Evolutionary conservation across 2,329 filamentous ascomycete species (phyloP), one percentile per base, ranked within the genome.

Genomic region (Curvularia hawaiiensis): DNA sequence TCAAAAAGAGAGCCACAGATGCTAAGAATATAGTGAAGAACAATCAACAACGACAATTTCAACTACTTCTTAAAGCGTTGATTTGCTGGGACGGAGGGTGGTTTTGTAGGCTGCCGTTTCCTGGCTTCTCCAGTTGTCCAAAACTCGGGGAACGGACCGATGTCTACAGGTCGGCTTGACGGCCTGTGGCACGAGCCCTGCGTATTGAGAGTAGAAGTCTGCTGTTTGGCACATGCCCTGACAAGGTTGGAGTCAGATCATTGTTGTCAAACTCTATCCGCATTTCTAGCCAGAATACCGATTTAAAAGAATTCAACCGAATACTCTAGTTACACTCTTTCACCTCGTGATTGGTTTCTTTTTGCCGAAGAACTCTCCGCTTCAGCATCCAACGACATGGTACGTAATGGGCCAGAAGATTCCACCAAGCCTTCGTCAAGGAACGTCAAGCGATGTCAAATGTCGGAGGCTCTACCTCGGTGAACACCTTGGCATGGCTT

Each of bases 401-500:
- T 24, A 9, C 39, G 11, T 20, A 22, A 43, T 3, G 18, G 41
- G 41, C 31, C 20, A 45, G 40, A 45, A 31, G n/a, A 40, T 45
- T 55, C 47, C 41, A 46, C 14, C 26, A 20, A 22, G 14, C 39
- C 16, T n/a, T 45, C 22, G n/a, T 40, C 10, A 31, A 35, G 31
- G 35, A 33, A 22, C 52, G 45, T 45, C 35, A 49, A 31, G 45
- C 49, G 40, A n/a, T 28, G 38, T 40, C 39, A 18, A 24, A 52
- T 10, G 38, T 35, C 24, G 39, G 50, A 51, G 53, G 47, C 53
- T 44, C 53, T 55, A 51, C 53, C 47, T 55, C 47, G 53, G 53
- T 22, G 40, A 40, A 20, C 26, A 30, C 22, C 48, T 39, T 44
- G 40, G 26, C 33, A 38, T 20, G 20, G 41, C 49, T 28, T 26